phyloP scores from a whole-genome alignment of 305 asterid genomes.

The Euphrasia arctica region DNA sequence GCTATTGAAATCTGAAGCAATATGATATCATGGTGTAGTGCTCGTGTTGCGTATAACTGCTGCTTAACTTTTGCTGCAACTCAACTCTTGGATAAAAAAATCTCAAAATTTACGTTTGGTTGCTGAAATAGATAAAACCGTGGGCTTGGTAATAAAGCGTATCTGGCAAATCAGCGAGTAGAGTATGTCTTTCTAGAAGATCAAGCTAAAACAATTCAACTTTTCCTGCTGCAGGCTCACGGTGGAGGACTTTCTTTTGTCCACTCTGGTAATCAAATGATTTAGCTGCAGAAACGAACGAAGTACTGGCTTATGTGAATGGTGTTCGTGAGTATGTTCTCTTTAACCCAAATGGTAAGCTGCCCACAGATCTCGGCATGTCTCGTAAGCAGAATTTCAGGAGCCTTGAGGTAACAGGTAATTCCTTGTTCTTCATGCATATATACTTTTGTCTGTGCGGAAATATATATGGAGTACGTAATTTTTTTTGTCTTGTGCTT shows the following conservation, averaged over 20 bases:
- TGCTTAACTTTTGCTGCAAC: background rate
- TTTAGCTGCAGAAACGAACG: conserved; percentile 31
- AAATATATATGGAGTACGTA: background rate
- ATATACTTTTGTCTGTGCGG: conserved; percentile 2
- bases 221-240: conserved; percentile 47
- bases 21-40: conserved; percentile 2
- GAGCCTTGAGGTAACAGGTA: conserved; percentile 57
- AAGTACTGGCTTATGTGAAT: conserved; percentile 54
- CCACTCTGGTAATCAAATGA: conserved; percentile 31
- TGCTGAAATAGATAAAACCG: no score
- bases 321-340: conserved; percentile 62
- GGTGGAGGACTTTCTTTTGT: conserved; percentile 66
- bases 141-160: background rate
- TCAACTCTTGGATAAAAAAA: background rate
- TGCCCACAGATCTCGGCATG: conserved; percentile 30
- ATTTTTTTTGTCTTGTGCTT: background rate
- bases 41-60: conserved; percentile 2
- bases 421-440: conserved; percentile 1
- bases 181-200: conserved; percentile 1
- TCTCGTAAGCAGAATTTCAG: conserved; percentile 31
- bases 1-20: background rate
- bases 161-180: background rate
- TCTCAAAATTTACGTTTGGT: background rate
- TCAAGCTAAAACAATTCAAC: background rate
- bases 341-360: conserved; percentile 49